phyloP scores from a whole-genome alignment of 83 land plant species.

The Larix sibirica region DNA sequence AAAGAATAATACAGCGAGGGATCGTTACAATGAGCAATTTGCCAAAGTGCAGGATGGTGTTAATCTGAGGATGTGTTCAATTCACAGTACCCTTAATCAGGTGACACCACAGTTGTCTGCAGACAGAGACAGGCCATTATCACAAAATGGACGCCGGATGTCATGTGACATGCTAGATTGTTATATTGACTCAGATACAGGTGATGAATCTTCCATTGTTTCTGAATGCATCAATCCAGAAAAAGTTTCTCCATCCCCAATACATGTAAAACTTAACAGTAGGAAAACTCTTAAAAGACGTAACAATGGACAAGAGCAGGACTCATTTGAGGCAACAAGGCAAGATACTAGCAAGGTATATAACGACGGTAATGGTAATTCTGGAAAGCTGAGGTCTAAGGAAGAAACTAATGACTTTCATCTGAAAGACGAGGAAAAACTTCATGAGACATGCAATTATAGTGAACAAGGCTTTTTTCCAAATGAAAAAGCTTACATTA shows the following conservation, averaged over 20 bases:
- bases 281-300: background rate
- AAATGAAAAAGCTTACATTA: background rate
- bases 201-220: background rate
- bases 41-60: background rate
- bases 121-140: background rate
- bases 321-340: background rate
- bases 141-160: background rate
- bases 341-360: background rate
- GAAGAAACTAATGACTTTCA: background rate
- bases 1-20: background rate
- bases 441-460: background rate
- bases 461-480: background rate
- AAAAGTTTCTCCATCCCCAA: background rate
- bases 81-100: background rate
- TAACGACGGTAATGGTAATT: background rate
- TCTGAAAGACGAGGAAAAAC: background rate
- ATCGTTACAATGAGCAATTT: background rate
- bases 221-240: background rate
- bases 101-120: background rate
- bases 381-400: background rate
- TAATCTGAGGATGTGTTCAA: background rate
- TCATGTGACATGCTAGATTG: conserved; percentile 7
- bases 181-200: conserved; percentile 5
- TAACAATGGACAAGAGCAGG: background rate
- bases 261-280: background rate